phyloP scores from a whole-genome alignment of 345 rosid genomes.

The Boechera divaricarpa region DNA sequence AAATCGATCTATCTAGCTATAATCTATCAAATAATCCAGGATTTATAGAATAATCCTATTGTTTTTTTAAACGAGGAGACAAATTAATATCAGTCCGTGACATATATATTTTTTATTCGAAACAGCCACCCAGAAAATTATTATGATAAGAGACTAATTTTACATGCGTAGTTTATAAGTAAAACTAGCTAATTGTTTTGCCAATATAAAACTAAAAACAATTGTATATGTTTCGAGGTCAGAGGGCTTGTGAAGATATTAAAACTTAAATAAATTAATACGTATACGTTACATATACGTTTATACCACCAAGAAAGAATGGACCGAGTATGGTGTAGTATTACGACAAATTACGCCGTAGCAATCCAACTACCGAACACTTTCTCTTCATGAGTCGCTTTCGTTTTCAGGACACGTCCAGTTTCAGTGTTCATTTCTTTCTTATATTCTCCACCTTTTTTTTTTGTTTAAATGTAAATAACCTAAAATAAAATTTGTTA shows the following conservation, averaged over 20 bases:
- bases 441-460: constrained; percentile 12
- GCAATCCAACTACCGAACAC: constrained; percentile 26
- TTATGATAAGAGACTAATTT: neutral
- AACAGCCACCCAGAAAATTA: neutral
- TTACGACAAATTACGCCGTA: constrained; percentile 33
- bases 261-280: neutral
- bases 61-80: neutral
- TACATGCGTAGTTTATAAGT: neutral
- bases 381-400: constrained; percentile 35
- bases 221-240: neutral
- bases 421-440: constrained; percentile 38
- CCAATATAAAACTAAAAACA: neutral
- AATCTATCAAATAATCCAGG: neutral
- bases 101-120: constrained; percentile 6
- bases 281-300: constrained; percentile 24
- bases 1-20: constrained; percentile 8
- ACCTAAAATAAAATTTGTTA: neutral
- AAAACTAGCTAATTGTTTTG: neutral
- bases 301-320: neutral
- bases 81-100: constrained; percentile 20
- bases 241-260: neutral
- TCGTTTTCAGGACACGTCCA: constrained; percentile 29
- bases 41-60: neutral
- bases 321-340: constrained; percentile 15
- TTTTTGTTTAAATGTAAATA: neutral